Evolutionary conservation across 305 asterid genomes (phyloP), one percentile per base, ranked within the genome.

Genomic region (Euphrasia arctica): DNA sequence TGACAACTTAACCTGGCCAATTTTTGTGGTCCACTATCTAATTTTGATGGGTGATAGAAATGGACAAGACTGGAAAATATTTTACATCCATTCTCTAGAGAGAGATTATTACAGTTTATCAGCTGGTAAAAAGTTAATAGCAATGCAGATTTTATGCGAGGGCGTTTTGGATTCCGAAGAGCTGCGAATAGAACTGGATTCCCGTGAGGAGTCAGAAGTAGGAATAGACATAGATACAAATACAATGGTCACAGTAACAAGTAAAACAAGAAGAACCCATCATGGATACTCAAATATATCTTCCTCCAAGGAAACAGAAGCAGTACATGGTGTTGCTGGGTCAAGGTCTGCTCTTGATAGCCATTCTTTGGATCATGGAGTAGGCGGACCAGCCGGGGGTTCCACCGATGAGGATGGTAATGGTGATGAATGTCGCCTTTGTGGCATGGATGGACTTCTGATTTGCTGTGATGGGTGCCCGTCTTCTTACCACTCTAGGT

Each of bases 381-480:
- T 47, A 54, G 72, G 66, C 51, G 77, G 70, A 69, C 72, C 73
- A 58, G 80, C 61, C 75, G 83, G 74, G 71, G 64, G 70, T 66
- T 69, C 75, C 31, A 72, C 58, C 49, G 96, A 81, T 61, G 88
- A 88, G 64, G 96, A 94, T 76, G 88, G 79, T 48, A 91, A 94
- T 77, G 91, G 95, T 67, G 99, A 94, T 75, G 99, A 94, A 74
- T 94, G 99, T 62, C 87, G 88, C 70, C 87, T 94, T 63, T 91
- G 99, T 77, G 95, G 99, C 73, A 94, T 94, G 99, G 99, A 94
- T 58, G 99, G 99, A 43, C 74, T 79, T 22, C 74, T 94, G 75
- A 80, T 94, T 69, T 94, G 99, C 71, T 94, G 99, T 74, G 99
- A 94, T 73, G 98, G 99, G 50, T 94, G 99, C 74, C 99, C 99